Evolutionary conservation across 805 yeast genomes (phyloP), one percentile per base, ranked within the genome.

Genomic region (Candida peoriensis): DNA sequence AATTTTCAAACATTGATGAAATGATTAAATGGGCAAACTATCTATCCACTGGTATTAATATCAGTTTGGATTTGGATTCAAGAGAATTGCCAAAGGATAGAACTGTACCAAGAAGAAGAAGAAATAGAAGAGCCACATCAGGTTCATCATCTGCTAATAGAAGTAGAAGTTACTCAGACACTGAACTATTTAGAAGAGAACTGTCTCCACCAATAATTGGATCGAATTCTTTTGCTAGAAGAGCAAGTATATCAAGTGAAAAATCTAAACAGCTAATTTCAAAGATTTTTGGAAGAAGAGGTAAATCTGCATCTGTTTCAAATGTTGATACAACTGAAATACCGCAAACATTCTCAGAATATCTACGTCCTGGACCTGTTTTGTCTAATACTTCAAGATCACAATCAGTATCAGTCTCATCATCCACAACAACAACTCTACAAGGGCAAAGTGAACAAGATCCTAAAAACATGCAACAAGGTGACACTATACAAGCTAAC

Each of bases 1-100:
- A 75, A 37, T 85, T 85, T 48, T 56, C 72, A 2, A 65, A 70
- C 27, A 70, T 80, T 4, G 76, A 75, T 47, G 80, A 76, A 24
- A 70, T 87, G 68, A 74, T 90, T 33, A 74, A 74, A 26, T 90
- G 96, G 97, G 72, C 85, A 39, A 69, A 74, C 49, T 78, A 77
- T 29, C 40, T 93, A 13, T 74, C 76, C 36, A 72, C 78, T 9
- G 97, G 93, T 1, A 80, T 81, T 33, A 93, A 84, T 46, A 74
- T 89, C 21, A 68, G 96, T 3, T 64, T 88, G 33, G 96, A 93
- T 43, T 53, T 90, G 16, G 77, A 71, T 22, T 70, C 74, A 30
- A 70, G 97, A 31, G 79, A 75, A 32, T 59, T 76, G 53, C 96
- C 96, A 10, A 72, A 68, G 28, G 87, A 80, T 52, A 70, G 93